These are phyloP conservation scores for Xanthoconium separans DNA, from an alignment of 1,284 basidiomycete genomes.

Conservation along the genomic window DNA sequence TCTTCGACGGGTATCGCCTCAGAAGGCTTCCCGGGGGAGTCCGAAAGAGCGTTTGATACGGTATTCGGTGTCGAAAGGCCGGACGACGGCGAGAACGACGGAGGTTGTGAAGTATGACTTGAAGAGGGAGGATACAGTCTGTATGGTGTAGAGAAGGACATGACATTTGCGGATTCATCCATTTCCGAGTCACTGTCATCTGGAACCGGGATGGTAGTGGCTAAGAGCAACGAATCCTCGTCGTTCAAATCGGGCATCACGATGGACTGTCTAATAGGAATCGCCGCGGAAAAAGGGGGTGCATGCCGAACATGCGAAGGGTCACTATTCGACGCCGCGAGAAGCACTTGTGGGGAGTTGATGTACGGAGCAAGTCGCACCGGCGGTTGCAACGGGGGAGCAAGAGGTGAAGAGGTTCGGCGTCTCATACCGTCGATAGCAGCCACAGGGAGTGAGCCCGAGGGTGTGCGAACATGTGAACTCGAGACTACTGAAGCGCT, in stretches of 20 bases:
- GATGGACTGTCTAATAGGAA: slow-evolving; percentile 39
- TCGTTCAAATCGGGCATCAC: slow-evolving; percentile 39
- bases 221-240: slow-evolving; percentile 69
- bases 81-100: slow-evolving; percentile 55
- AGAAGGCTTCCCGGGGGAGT: slow-evolving; percentile 44
- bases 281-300: slow-evolving; percentile 25
- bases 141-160: slow-evolving; percentile 72
- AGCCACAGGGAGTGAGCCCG: slow-evolving; percentile 49
- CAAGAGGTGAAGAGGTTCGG: slow-evolving; percentile 55
- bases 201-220: slow-evolving; percentile 68
- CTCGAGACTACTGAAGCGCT: slow-evolving; percentile 31
- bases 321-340: slow-evolving; percentile 44
- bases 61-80: slow-evolving; percentile 47
- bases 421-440: slow-evolving; percentile 39
- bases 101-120: slow-evolving; percentile 24
- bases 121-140: slow-evolving; percentile 45
- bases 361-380: slow-evolving; percentile 41
- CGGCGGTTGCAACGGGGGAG: slow-evolving; percentile 36
- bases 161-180: slow-evolving; percentile 55
- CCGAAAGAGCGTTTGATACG: slow-evolving; percentile 57
- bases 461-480: slow-evolving; percentile 41
- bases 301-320: slow-evolving; percentile 39
- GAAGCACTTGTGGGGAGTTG: slow-evolving; percentile 45
- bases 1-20: slow-evolving; percentile 65
- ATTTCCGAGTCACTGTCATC: slow-evolving; percentile 68